These are phyloP conservation scores for Cyclanthera cordifolia DNA, from an alignment of 306 rosid genomes.

Conservation along the genomic window DNA sequence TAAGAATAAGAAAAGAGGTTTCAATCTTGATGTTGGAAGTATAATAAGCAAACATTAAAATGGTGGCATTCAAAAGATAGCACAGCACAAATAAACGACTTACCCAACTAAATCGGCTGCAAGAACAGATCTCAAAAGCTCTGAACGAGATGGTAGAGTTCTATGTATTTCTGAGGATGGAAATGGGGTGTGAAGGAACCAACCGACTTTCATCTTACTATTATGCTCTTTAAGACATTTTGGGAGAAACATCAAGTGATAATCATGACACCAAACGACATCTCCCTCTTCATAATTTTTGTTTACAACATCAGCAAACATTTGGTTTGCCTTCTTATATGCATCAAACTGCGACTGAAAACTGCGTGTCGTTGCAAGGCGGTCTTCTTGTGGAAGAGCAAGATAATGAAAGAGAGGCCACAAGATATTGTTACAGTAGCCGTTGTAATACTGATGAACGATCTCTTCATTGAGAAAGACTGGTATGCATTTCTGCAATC, in stretches of 20 bases:
- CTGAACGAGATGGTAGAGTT: constrained; percentile 78
- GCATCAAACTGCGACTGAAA: constrained; percentile 95
- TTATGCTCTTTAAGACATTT: constrained; percentile 72
- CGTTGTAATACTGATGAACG: constrained; percentile 90
- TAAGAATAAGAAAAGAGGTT: not conserved
- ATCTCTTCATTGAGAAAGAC: constrained; percentile 87
- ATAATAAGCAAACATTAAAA: not conserved
- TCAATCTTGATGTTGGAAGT: not conserved
- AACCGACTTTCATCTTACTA: constrained; percentile 78
- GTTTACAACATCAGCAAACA: constrained; percentile 90
- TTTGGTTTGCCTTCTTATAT: constrained; percentile 78
- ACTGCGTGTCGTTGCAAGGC: constrained; percentile 86
- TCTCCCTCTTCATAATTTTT: constrained; percentile 82
- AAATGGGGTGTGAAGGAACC: constrained; percentile 99
- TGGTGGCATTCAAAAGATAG: not conserved
- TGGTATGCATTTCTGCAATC: constrained; percentile 78
- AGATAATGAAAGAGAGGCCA: constrained; percentile 98
- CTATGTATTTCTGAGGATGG: constrained; percentile 98
- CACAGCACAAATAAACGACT: constrained; percentile 20
- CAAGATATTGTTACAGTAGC: constrained; percentile 90
- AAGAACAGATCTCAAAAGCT: constrained; percentile 80
- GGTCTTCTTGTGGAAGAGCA: constrained; percentile 90
- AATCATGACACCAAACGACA: constrained; percentile 94
- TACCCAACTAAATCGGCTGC: constrained; percentile 96
- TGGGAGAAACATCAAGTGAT: constrained; percentile 95